phyloP scores from a whole-genome alignment of 306 rosid species.

The Macrotyloma uniflorum region DNA sequence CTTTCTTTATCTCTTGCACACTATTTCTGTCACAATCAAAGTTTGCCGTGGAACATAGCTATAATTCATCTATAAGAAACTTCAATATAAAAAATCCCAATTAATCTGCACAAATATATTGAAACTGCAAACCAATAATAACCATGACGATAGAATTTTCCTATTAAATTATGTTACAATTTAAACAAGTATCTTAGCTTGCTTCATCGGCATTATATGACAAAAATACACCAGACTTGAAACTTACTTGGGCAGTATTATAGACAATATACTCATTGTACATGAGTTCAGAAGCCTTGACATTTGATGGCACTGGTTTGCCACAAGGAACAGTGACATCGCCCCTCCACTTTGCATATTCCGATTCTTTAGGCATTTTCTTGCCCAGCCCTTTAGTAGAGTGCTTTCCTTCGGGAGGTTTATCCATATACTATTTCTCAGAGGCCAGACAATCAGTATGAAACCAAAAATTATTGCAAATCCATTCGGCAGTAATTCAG shows the following conservation, averaged over 20 bases:
- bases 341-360: constrained; percentile 72
- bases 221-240: constrained; percentile 8
- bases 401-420: constrained; percentile 92
- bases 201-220: constrained; percentile 18
- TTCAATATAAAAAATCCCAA: neutral
- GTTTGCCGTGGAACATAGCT: neutral
- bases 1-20: neutral
- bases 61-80: constrained; percentile 16
- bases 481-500: constrained; percentile 26
- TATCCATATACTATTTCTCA: constrained; percentile 77
- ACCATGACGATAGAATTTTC: constrained; percentile 24
- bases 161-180: neutral
- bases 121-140: constrained; percentile 1
- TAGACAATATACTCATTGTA: constrained; percentile 96
- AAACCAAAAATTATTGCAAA: constrained; percentile 17
- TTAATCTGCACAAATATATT: constrained; percentile 22
- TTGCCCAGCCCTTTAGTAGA: constrained; percentile 94
- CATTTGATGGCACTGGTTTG: constrained; percentile 77
- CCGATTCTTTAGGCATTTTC: constrained; percentile 68
- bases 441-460: constrained; percentile 31
- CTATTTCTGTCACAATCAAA: neutral
- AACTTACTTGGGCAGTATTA: constrained; percentile 86
- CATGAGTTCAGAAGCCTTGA: constrained; percentile 80
- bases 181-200: constrained; percentile 26
- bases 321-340: constrained; percentile 90